Evolutionary conservation across 2,329 filamentous ascomycete genomes (phyloP).

Genomic region (Xylaria sp.): DNA sequence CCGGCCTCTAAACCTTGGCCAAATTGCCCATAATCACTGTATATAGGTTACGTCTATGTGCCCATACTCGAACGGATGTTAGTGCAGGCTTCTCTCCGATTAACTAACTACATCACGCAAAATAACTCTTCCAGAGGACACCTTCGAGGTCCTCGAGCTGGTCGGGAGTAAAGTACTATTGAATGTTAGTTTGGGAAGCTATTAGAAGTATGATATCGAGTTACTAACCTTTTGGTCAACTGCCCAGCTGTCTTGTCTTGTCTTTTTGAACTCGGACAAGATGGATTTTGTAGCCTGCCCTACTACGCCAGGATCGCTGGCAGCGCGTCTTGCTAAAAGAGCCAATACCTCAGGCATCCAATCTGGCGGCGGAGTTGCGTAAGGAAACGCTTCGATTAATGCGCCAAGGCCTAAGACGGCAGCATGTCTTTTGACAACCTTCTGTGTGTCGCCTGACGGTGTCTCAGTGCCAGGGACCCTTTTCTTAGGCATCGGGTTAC

Average conservation of each 20-base stretch:
- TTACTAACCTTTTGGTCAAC: constrained; percentile 90
- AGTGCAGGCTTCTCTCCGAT: background rate
- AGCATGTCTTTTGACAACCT: constrained; percentile 85
- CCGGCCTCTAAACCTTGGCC: background rate
- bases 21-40: background rate
- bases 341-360: constrained; percentile 97
- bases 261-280: constrained; percentile 98
- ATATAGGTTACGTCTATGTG: background rate
- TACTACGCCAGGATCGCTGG: constrained; percentile 88
- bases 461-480: constrained; percentile 73
- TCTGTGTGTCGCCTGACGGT: constrained; percentile 74
- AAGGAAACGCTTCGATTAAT: constrained; percentile 94
- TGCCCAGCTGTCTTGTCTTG: constrained; percentile 96
- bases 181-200: constrained; percentile 44
- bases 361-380: constrained; percentile 86
- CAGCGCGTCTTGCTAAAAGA: constrained; percentile 83
- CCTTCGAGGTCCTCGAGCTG: constrained; percentile 95
- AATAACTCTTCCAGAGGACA: constrained; percentile 99
- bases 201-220: background rate
- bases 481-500: constrained; percentile 87
- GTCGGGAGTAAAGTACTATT: constrained; percentile 83
- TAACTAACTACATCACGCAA: constrained; percentile 68
- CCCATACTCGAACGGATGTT: background rate
- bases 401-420: constrained; percentile 92
- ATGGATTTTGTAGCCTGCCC: constrained; percentile 96